A percentile compares a stretch with the other conserved stretches of the same genome.
phyloP scores from a whole-genome alignment of 768 basidiomycete genomes.

The Paxillus ammoniavirescens region DNA sequence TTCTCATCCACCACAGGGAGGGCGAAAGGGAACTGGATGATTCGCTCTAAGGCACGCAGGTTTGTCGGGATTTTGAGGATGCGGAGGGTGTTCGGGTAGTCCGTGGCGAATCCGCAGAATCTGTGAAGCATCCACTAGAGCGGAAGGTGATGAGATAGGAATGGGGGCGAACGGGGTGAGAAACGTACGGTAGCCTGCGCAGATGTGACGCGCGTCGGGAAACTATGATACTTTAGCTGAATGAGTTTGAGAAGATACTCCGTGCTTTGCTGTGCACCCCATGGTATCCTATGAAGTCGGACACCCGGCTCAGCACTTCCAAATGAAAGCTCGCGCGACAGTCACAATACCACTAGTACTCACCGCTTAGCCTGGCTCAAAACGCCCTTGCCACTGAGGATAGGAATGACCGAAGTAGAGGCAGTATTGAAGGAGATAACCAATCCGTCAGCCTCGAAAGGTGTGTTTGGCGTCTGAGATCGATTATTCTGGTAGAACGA shows the following conservation, averaged over 20 bases:
- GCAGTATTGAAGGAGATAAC: constrained; percentile 91
- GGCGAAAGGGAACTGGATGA: constrained; percentile 87
- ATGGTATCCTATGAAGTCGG: constrained; percentile 74
- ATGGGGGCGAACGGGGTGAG: background rate
- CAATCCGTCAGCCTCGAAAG: constrained; percentile 69
- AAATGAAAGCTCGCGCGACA: background rate
- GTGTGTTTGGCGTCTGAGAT: constrained; percentile 27
- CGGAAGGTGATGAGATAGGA: background rate
- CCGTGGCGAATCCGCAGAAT: constrained; percentile 78
- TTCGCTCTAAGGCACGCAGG: constrained; percentile 62
- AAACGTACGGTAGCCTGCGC: constrained; percentile 70
- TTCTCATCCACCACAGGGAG: constrained; percentile 69
- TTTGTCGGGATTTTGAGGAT: constrained; percentile 63
- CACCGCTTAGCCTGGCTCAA: constrained; percentile 87
- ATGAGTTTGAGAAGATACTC: constrained; percentile 92
- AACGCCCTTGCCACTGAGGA: constrained; percentile 78
- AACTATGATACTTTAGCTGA: constrained; percentile 93
- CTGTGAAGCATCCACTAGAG: constrained; percentile 87
- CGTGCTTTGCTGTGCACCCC: constrained; percentile 87
- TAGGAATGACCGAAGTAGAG: constrained; percentile 87
- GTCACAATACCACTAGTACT: constrained; percentile 8
- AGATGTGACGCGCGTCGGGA: constrained; percentile 79
- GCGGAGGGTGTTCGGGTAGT: constrained; percentile 71
- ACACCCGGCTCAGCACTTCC: background rate
- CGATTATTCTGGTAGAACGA: constrained; percentile 84